Base-by-base conservation (phyloP, 2,329 filamentous ascomycete species). In the Gliomastix tumulicola region DNA sequence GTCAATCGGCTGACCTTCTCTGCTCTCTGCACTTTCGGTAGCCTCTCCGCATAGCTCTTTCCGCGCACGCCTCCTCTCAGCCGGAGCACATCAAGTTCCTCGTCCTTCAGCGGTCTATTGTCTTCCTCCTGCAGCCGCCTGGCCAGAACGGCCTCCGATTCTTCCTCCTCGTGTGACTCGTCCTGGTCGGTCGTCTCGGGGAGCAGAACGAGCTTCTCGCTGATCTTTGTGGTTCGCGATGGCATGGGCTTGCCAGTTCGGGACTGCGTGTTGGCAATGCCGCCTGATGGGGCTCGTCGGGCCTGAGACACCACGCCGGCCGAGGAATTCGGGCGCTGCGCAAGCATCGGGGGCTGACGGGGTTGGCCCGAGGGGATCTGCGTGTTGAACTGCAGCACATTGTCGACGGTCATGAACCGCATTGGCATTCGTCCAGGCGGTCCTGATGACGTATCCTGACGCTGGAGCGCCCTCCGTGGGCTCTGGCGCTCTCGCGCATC, bases 311-410 rank as follows among this genome's bases (percentile, higher is more conserved):
- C 25, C 13, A 37, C 36, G 3, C 46, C 44, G 10, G 43, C 40
- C 6, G 46, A 38, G 3, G 47, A 42, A 32, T 45, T 42, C 3
- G 49, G 44, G 20, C 49, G 48, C 31, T 48, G 71, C 21, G 33
- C 17, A 7, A 68, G 60, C 21, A 69, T 65, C 6, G 79, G 82
- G 2, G 85, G 83, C 1, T 77, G 72, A 27, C 92, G 81, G 38
- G 88, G 86, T 59, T 96, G 90, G 51, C 88, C 89, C 1, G 92
- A 97, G 2, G 92, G 92, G 28, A 98, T 92, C 54, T 96, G 89
- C 34, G 88, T 92, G 41, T 88, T 84, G 65, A 94, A 87, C 57
- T 94, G 88, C 6, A 98, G 79, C 46, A 97, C 85, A 56, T 90
- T 94, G 65, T 98, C 92, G 59, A 98, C 90, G 2, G 79, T 82